Conservation (phyloP, 1,284 basidiomycete species). For the Ganoderma resinaceum region DNA sequence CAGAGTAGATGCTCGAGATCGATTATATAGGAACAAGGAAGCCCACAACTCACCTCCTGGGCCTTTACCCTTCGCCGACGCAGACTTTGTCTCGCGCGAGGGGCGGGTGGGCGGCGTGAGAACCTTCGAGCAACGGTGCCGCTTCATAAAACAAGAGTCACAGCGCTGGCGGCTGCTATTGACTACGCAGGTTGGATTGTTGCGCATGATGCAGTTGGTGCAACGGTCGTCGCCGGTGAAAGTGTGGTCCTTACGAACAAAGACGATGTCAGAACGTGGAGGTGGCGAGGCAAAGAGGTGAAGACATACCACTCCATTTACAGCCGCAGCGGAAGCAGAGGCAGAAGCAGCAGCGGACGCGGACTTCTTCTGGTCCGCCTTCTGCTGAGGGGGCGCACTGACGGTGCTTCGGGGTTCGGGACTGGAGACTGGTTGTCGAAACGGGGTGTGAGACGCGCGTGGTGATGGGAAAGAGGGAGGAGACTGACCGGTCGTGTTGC, state of each 20-base stretch:
- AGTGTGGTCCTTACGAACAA: conserved; percentile 20
- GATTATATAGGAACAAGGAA: not conserved
- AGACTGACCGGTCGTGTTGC: conserved; percentile 29
- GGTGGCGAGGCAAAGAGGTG: not conserved
- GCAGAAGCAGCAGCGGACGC: conserved; percentile 15
- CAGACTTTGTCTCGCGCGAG: conserved; percentile 26
- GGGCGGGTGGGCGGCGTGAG: conserved; percentile 32
- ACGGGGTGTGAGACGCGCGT: conserved; percentile 22
- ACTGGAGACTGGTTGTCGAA: conserved; percentile 24
- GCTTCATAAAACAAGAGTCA: conserved; percentile 31
- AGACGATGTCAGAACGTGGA: not conserved
- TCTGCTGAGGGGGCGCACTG: conserved; percentile 28
- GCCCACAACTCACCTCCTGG: conserved; percentile 14
- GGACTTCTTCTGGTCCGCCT: conserved; percentile 26
- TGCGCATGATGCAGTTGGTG: conserved; percentile 30
- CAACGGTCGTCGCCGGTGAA: conserved; percentile 31
- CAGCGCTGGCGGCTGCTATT: conserved; percentile 33
- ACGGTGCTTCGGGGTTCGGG: conserved; percentile 31
- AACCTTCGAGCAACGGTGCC: conserved; percentile 33
- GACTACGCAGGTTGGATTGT: conserved; percentile 28
- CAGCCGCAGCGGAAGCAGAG: conserved; percentile 11
- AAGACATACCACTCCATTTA: conserved; percentile 27
- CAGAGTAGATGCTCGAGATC: not conserved
- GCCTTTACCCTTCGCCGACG: conserved; percentile 30
- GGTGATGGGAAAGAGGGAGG: conserved; percentile 24